phyloP scores from a whole-genome alignment of 2,329 filamentous ascomycete species.

The Trichoderma arundinaceum region DNA sequence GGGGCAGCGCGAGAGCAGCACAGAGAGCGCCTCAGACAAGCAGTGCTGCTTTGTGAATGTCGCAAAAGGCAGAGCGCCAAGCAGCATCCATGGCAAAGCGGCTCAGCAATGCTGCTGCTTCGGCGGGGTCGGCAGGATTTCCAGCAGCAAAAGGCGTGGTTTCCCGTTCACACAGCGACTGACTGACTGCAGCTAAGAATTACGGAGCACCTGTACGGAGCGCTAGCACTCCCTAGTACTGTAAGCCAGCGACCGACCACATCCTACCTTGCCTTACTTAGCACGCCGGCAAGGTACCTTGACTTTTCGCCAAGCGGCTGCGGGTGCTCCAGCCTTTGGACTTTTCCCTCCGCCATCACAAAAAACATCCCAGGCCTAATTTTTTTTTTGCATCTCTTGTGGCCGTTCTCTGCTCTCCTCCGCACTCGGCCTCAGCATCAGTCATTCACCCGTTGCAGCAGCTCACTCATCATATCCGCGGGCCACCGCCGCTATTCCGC shows the following conservation, averaged over 20 bases:
- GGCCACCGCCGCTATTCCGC: constrained; percentile 23
- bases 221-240: background rate
- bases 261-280: background rate
- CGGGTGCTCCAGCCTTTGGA: constrained; percentile 11
- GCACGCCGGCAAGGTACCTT: constrained; percentile 24
- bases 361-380: constrained; percentile 3
- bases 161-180: background rate
- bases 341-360: constrained; percentile 30
- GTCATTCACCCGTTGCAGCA: constrained; percentile 8
- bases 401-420: constrained; percentile 38
- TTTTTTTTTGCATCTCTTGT: background rate
- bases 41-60: no score
- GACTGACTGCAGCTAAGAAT: background rate
- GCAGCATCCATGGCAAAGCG: no score
- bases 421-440: constrained; percentile 43
- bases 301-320: constrained; percentile 20
- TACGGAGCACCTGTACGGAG: no score
- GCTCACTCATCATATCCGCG: background rate
- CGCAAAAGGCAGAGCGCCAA: no score
- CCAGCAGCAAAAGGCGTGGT: no score
- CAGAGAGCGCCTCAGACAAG: no score
- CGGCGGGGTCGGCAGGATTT: no score
- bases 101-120: no score
- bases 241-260: background rate
- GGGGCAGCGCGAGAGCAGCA: no score